These are phyloP conservation scores for Pseudogymnoascus sp. DNA, from an alignment of 2,329 filamentous ascomycete species.

Conservation along the genomic window DNA sequence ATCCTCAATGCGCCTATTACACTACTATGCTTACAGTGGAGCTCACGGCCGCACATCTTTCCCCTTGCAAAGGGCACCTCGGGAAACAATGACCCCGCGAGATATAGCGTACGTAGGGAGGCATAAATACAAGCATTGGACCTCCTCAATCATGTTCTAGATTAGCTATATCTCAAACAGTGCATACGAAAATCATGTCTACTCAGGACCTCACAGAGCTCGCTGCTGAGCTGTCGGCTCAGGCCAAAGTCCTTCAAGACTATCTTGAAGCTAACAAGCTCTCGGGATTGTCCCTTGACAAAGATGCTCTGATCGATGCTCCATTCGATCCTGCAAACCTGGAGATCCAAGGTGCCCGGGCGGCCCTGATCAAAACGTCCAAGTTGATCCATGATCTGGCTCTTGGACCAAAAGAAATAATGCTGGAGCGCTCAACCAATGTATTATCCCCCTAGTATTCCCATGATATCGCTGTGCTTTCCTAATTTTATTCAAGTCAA, in stretches of 20 bases:
- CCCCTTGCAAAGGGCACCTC: neutral
- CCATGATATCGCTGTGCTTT: neutral
- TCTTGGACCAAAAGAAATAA: neutral
- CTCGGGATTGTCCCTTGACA: neutral
- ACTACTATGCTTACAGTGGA: neutral
- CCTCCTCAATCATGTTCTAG: neutral
- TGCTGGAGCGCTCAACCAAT: neutral
- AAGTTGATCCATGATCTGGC: neutral
- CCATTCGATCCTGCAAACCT: neutral
- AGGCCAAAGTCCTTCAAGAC: neutral
- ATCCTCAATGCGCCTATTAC: neutral
- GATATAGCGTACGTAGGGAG: neutral
- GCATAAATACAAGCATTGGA: neutral
- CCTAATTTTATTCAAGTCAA: neutral
- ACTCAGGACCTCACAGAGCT: neutral
- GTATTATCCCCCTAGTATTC: neutral
- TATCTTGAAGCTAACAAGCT: neutral
- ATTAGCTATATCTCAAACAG: neutral
- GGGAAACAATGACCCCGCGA: neutral
- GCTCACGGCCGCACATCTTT: neutral
- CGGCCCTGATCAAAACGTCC: neutral
- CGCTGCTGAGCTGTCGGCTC: neutral
- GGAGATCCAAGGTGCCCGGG: neutral
- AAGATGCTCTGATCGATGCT: neutral
- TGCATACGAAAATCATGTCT: neutral